Evolutionary conservation across 805 yeast species (phyloP).

Genomic region (Myxozyma neotropica): DNA sequence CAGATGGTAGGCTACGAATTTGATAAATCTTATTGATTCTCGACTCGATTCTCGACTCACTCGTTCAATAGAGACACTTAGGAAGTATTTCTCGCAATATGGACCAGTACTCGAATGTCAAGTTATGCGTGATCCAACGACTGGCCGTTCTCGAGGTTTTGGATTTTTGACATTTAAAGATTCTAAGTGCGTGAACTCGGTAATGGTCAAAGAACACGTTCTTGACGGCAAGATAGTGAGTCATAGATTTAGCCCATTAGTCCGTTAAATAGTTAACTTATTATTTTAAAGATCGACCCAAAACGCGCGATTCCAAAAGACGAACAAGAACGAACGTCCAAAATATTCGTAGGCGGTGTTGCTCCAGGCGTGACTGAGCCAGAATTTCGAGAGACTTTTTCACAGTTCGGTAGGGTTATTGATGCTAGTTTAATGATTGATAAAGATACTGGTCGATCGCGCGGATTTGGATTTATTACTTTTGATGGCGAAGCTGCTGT

Average conservation of each 20-base stretch:
- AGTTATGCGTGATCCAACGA: constrained; percentile 85
- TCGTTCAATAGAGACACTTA: constrained; percentile 67
- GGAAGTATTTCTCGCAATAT: constrained; percentile 78
- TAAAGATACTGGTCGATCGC: constrained; percentile 93
- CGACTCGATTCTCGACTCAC: too few relatives aligned
- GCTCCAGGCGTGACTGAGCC: constrained; percentile 90
- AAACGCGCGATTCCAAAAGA: constrained; percentile 96
- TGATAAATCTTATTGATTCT: too few relatives aligned
- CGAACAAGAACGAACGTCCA: constrained; percentile 95
- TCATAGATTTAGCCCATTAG: too few relatives aligned
- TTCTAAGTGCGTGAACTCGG: constrained; percentile 82
- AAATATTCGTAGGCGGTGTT: constrained; percentile 96
- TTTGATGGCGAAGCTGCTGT: constrained; percentile 94
- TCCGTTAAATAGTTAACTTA: too few relatives aligned
- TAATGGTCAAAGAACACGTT: constrained; percentile 80
- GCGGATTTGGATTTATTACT: constrained; percentile 97
- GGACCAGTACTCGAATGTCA: constrained; percentile 88
- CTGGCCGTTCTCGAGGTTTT: constrained; percentile 90
- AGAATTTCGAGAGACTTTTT: constrained; percentile 83
- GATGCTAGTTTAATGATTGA: constrained; percentile 97
- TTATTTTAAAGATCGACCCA: constrained; percentile 67
- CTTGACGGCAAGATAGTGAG: constrained; percentile 80
- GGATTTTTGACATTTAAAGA: constrained; percentile 88
- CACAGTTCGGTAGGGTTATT: constrained; percentile 84
- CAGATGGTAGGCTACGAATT: constrained; percentile 57